phyloP scores from a whole-genome alignment of 2,329 filamentous ascomycete species.

The Neopestalotiopsis sp. region DNA sequence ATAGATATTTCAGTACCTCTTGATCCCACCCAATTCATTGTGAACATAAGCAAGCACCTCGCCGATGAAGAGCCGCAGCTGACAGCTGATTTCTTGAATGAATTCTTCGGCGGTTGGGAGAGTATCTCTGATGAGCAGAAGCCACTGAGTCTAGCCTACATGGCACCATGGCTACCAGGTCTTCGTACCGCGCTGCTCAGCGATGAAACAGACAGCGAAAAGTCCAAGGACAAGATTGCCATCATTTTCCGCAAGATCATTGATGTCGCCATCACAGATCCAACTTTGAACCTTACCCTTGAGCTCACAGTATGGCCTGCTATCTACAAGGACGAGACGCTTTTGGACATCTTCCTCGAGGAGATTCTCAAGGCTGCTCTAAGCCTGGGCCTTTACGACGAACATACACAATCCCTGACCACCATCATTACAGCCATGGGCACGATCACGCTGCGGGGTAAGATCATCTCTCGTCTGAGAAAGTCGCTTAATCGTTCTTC shows the following conservation, averaged over 20 bases:
- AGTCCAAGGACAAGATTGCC: slow-evolving; percentile 69
- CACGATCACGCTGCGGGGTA: slow-evolving; percentile 69
- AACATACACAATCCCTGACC: slow-evolving; percentile 64
- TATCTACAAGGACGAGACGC: slow-evolving; percentile 67
- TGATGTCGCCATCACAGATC: slow-evolving; percentile 67
- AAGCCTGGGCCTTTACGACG: slow-evolving; percentile 61
- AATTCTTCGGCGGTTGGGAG: slow-evolving; percentile 76
- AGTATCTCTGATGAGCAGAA: slow-evolving; percentile 72
- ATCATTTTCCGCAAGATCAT: slow-evolving; percentile 70
- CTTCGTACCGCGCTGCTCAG: slow-evolving; percentile 65
- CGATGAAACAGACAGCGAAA: slow-evolving; percentile 67
- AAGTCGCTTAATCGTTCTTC: slow-evolving; percentile 73
- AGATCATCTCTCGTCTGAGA: slow-evolving; percentile 67
- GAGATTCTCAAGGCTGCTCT: slow-evolving; percentile 70
- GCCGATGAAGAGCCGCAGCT: slow-evolving; percentile 69
- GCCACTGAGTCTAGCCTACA: slow-evolving; percentile 70
- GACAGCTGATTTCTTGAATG: slow-evolving; percentile 73
- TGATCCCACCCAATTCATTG: slow-evolving; percentile 68
- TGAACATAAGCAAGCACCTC: slow-evolving; percentile 69
- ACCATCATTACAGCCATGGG: slow-evolving; percentile 68
- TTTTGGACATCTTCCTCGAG: slow-evolving; percentile 71
- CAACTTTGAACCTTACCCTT: slow-evolving; percentile 63
- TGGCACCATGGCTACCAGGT: slow-evolving; percentile 72
- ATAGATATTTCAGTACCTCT: slow-evolving; percentile 67
- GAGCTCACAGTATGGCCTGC: slow-evolving; percentile 71